Conservation (phyloP, 345 rosid genomes). For the Chamaenerion angustifolium region DNA sequence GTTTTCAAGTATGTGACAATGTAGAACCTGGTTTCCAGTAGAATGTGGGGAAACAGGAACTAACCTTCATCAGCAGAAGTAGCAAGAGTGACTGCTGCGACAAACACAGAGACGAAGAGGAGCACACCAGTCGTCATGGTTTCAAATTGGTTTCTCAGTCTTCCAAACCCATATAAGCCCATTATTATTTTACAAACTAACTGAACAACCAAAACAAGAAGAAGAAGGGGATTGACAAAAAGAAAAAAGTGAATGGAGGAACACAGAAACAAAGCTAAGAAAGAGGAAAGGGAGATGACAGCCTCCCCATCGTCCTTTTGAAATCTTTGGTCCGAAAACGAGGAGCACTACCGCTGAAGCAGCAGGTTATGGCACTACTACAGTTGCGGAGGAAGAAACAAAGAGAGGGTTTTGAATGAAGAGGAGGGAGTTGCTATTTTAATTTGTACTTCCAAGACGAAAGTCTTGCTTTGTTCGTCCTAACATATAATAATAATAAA, state of each 20-base stretch:
- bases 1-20: no score
- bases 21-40: not conserved
- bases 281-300: not conserved
- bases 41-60: not conserved
- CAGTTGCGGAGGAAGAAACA: no score
- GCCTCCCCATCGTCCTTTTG: no score
- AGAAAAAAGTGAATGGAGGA: not conserved
- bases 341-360: no score
- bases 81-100: conserved; percentile 8
- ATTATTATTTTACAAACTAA: not conserved
- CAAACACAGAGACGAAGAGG: conserved; percentile 15
- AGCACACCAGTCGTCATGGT: conserved; percentile 19
- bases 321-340: no score
- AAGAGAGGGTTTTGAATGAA: no score
- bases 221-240: conserved; percentile 5
- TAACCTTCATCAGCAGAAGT: conserved; percentile 34
- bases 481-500: no score
- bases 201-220: not conserved
- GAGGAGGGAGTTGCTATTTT: no score
- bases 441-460: no score
- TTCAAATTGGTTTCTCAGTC: conserved; percentile 3
- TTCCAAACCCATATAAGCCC: conserved; percentile 17
- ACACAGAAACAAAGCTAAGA: not conserved
- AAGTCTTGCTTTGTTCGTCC: no score
- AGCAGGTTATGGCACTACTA: no score